A percentile compares a stretch with the other conserved stretches of the same genome.
These are phyloP conservation scores for Neospermospora avenae DNA, from an alignment of 2,329 filamentous ascomycete species.

Conservation along the genomic window DNA sequence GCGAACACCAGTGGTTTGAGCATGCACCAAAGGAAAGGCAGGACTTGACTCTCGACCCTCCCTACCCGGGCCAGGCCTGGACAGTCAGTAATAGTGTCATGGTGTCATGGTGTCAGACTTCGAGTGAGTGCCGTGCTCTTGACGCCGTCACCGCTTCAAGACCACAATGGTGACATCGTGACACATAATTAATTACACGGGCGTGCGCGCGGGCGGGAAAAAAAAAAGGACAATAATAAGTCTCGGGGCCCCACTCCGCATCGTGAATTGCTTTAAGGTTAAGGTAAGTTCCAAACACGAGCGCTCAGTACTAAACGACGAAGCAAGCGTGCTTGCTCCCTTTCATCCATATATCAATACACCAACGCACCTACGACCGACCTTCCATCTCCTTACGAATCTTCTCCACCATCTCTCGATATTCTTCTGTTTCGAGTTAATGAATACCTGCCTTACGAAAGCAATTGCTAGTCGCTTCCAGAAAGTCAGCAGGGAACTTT, in stretches of 20 bases:
- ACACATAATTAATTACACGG: conserved; percentile 27
- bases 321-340: conserved; percentile 1
- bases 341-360: neutral
- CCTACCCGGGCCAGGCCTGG: neutral
- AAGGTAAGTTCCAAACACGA: conserved; percentile 4
- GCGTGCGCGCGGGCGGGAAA: neutral
- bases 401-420: neutral
- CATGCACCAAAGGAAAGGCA: neutral
- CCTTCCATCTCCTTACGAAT: neutral
- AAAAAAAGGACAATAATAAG: conserved; percentile 13
- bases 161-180: conserved; percentile 17
- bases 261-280: conserved; percentile 10
- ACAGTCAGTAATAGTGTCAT: no score
- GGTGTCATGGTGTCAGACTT: no score
- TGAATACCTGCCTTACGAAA: neutral
- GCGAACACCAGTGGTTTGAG: conserved; percentile 4
- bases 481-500: conserved; percentile 1
- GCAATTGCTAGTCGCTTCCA: neutral
- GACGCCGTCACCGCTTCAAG: conserved; percentile 2
- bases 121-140: neutral
- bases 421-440: no score
- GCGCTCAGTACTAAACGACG: neutral
- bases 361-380: neutral
- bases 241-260: neutral
- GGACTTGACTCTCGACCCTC: neutral